A percentile compares a stretch with the other conserved stretches of the same genome.
Evolutionary conservation across 1,139 yeast species (phyloP).

Genomic region (Debaryomycetaceae sp.): DNA sequence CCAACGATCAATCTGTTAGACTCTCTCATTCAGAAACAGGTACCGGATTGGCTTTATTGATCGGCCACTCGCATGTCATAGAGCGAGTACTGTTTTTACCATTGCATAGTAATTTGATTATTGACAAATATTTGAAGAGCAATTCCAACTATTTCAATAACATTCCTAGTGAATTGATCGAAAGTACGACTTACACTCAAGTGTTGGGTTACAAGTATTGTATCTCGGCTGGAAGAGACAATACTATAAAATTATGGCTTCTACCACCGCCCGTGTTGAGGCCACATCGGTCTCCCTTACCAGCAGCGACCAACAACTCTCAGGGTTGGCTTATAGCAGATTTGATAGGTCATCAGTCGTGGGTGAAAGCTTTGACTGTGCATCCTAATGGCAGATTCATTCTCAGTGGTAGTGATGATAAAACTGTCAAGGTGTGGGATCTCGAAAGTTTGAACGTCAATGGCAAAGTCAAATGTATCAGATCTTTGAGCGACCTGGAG

Average conservation of each 20-base stretch:
- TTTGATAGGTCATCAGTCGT: slow-evolving; percentile 74
- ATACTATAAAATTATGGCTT: slow-evolving; percentile 72
- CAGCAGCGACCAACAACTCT: slow-evolving; percentile 48
- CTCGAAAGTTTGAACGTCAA: slow-evolving; percentile 43
- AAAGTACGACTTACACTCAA: slow-evolving; percentile 25
- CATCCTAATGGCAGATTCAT: slow-evolving; percentile 77
- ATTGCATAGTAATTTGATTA: slow-evolving; percentile 36
- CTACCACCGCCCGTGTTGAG: slow-evolving; percentile 57
- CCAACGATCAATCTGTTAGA: slow-evolving; percentile 77
- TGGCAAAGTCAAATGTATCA: slow-evolving; percentile 44
- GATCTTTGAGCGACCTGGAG: slow-evolving; percentile 61
- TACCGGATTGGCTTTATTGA: slow-evolving; percentile 61
- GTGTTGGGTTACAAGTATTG: slow-evolving; percentile 61
- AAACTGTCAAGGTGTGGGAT: slow-evolving; percentile 78
- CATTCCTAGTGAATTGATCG: slow-evolving; percentile 30
- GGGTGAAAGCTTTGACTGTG: slow-evolving; percentile 71
- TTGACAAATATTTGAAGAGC: slow-evolving; percentile 47
- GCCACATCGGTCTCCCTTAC: slow-evolving; percentile 56
- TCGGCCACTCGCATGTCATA: slow-evolving; percentile 83
- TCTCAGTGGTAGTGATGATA: slow-evolving; percentile 78
- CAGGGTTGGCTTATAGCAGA: slow-evolving; percentile 58
- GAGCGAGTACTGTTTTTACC: slow-evolving; percentile 76
- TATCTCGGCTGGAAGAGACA: slow-evolving; percentile 81
- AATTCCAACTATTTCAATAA: slow-evolving; percentile 29
- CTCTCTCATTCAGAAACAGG: slow-evolving; percentile 64